These are phyloP conservation scores for Sugiyamaella chiloensis DNA, from an alignment of 805 yeast species.

Conservation along the genomic window DNA sequence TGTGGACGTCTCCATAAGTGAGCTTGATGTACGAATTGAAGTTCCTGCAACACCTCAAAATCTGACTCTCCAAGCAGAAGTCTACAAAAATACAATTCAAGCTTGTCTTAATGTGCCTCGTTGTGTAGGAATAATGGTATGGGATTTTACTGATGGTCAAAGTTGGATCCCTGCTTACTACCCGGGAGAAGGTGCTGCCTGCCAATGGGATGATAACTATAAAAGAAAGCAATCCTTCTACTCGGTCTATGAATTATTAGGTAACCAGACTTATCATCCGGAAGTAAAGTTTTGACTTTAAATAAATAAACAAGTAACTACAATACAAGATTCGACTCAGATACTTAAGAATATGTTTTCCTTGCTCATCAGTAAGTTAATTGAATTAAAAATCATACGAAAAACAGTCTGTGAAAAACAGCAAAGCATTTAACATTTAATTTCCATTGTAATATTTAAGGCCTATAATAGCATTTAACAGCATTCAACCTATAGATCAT, in stretches of 20 bases:
- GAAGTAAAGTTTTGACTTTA: background rate
- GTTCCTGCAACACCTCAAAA: background rate
- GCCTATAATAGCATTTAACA: background rate
- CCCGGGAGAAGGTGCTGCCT: background rate
- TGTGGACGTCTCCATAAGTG: constrained; percentile 5
- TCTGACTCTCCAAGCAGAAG: constrained; percentile 1
- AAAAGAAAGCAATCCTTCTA: background rate
- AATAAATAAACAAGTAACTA: background rate
- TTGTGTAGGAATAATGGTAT: constrained; percentile 5
- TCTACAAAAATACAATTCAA: background rate
- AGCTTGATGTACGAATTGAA: constrained; percentile 3
- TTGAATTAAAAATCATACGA: background rate
- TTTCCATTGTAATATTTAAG: background rate
- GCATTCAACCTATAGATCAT: background rate
- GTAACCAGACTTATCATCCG: background rate
- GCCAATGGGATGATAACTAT: constrained; percentile 3
- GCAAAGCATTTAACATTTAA: background rate
- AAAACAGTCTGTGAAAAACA: no score
- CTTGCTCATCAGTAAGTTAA: no score
- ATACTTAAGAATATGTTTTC: no score
- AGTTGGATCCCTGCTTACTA: background rate
- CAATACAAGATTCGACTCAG: no score
- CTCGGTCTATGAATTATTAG: background rate
- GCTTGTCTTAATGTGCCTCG: constrained; percentile 8
- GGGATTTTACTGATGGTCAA: constrained; percentile 9